Evolutionary conservation across 129 eudicot genomes (phyloP), one percentile per base, ranked within the genome.

Genomic region (Logfia minima): DNA sequence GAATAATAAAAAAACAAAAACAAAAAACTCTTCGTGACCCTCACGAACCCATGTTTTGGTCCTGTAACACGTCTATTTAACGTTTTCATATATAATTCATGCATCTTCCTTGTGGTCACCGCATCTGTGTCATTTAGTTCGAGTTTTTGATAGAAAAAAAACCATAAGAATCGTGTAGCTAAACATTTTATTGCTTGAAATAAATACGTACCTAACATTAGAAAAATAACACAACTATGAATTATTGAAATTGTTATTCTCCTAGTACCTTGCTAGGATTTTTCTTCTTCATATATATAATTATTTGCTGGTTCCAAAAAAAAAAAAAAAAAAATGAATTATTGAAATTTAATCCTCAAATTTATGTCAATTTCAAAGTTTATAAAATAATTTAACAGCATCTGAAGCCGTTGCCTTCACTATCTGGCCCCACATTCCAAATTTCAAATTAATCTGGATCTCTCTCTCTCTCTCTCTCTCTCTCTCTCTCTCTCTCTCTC

Each of bases 11-110:
- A 76, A 26, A 62, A 43, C 9, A 17, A 10, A 56, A 63, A 41
- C 35, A 8, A 2, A 64, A 71, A 10, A 64, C 51, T 22, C 39
- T 89, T 89, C 87, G 89, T 86, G 91, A 83, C 31, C 82, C 81
- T 81, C 91, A 89, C 91, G 76, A 83, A 77, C 85, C 21, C 82
- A 74, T 35, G 5, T 72, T 68, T 70, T 58, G 24, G 59, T 45
- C 60, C 79, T 85, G 6, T 35, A 35, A 34, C 5, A 35, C 7
- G 9, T 35, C 8, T 7, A 1, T 7, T 37, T 7, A 37, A 37
- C 1, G 8, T 35, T 35, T 39, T 39, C 14, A 39, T 9, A 8
- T 1, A 39, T 8, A 7, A 39, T 8, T 39, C 45, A 39, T 8
- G 3, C 13, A 39, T 41, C 45, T 39, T 39, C 13, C 45, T 39